Evolutionary conservation across 164 flowering plant species (phyloP).

Genomic region (Magnolia officinalis): DNA sequence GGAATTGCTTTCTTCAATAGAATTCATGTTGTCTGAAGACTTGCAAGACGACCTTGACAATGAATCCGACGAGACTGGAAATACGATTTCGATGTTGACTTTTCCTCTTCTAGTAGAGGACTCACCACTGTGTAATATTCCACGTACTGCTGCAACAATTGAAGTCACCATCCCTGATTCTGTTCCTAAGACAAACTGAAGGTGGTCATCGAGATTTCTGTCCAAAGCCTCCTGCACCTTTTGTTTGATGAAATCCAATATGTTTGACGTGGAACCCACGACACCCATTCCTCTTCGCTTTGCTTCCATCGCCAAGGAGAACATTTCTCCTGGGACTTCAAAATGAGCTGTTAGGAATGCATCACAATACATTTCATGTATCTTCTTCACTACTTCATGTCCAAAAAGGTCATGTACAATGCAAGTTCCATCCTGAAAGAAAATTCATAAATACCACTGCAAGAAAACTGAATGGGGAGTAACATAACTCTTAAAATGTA

Average conservation of each 20-base stretch:
- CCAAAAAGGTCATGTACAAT: slow-evolving; percentile 96
- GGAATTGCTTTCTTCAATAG: slow-evolving; percentile 36
- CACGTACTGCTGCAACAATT: slow-evolving; percentile 74
- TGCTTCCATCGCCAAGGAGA: slow-evolving; percentile 94
- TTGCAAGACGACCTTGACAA: slow-evolving; percentile 48
- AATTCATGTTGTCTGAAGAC: slow-evolving; percentile 26
- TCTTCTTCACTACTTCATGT: slow-evolving; percentile 80
- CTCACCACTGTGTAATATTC: slow-evolving; percentile 41
- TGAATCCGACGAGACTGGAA: slow-evolving; percentile 94
- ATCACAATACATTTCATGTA: slow-evolving; percentile 81
- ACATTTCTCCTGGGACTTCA: slow-evolving; percentile 99
- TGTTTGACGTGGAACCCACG: slow-evolving; percentile 94
- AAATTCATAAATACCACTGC: background rate
- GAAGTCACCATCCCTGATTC: slow-evolving; percentile 98
- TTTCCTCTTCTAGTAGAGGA: slow-evolving; percentile 38
- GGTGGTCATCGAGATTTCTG: slow-evolving; percentile 71
- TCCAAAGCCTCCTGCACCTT: slow-evolving; percentile 81
- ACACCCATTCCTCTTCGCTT: slow-evolving; percentile 98
- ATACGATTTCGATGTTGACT: slow-evolving; percentile 77
- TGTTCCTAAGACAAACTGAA: slow-evolving; percentile 94
- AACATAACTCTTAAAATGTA: background rate
- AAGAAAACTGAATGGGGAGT: background rate
- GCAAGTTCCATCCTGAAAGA: slow-evolving; percentile 82
- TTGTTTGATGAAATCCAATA: slow-evolving; percentile 81
- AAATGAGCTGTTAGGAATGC: slow-evolving; percentile 91